A percentile compares a stretch with the other conserved stretches of the same genome.
Evolutionary conservation across 129 eudicot species (phyloP).

Genomic region (Centella asiatica): DNA sequence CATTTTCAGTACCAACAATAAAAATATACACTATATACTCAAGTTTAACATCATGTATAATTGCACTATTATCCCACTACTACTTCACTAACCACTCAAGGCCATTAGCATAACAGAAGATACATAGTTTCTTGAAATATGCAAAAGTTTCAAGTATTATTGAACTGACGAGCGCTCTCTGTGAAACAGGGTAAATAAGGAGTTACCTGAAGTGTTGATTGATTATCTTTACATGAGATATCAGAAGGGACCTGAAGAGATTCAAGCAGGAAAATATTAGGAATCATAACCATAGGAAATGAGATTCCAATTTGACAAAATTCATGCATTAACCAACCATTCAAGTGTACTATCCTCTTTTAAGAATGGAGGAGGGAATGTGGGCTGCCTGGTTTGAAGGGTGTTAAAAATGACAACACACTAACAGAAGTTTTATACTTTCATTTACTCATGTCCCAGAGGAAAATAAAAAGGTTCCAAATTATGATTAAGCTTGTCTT

Average conservation of each 20-base stretch:
- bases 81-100: no score
- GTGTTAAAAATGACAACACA: not conserved
- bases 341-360: not conserved
- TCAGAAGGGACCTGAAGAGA: slow-evolving; percentile 69
- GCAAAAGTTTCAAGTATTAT: no score
- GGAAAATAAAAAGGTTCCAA: no score
- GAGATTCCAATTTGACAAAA: not conserved
- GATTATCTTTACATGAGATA: slow-evolving; percentile 54
- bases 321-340: slow-evolving; percentile 1
- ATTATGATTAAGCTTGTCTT: no score
- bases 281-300: not conserved
- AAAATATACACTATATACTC: no score
- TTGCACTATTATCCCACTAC: no score
- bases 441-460: no score
- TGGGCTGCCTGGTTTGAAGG: not conserved
- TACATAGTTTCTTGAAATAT: no score
- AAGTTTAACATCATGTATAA: no score
- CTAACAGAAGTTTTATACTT: not conserved
- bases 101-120: no score
- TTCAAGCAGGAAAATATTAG: not conserved
- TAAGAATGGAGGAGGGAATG: not conserved
- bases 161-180: no score
- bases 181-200: not conserved
- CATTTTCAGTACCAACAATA: no score
- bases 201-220: slow-evolving; percentile 54